phyloP scores from a whole-genome alignment of 2,329 filamentous ascomycete species.

The Cryphonectria nitschkei region DNA sequence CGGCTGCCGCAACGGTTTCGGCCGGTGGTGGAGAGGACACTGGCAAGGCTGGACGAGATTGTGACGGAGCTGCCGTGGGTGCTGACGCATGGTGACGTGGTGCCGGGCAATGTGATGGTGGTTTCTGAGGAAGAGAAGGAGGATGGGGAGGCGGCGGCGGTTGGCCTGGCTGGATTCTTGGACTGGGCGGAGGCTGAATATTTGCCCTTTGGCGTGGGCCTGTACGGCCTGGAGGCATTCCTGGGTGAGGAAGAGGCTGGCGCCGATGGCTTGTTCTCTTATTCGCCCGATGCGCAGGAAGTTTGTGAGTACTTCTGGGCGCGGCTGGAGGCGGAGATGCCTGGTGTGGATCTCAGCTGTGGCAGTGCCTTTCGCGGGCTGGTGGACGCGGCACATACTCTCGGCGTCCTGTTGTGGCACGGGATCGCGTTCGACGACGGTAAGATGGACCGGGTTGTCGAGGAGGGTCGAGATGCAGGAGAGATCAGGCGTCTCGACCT shows the following conservation, averaged over 20 bases:
- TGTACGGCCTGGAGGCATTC: constrained; percentile 65
- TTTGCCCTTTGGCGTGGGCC: constrained; percentile 60
- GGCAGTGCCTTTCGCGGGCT: constrained; percentile 33
- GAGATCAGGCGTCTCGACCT: constrained; percentile 57
- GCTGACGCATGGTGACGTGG: constrained; percentile 64
- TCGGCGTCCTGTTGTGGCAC: constrained; percentile 66
- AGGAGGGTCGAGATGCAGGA: constrained; percentile 51
- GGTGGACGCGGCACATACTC: constrained; percentile 47
- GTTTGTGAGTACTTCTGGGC: constrained; percentile 57
- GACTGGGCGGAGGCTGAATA: constrained; percentile 69
- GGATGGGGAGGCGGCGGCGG: neutral
- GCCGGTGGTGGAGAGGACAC: constrained; percentile 33
- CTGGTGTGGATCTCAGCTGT: constrained; percentile 36
- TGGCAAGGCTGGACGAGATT: constrained; percentile 40
- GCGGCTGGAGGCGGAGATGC: constrained; percentile 40
- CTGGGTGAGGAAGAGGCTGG: constrained; percentile 55
- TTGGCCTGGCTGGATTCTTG: constrained; percentile 53
- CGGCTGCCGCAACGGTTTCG: constrained; percentile 43
- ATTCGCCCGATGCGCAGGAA: constrained; percentile 46
- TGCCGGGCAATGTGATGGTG: constrained; percentile 61
- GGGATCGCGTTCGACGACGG: constrained; percentile 68
- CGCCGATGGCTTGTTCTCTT: constrained; percentile 43
- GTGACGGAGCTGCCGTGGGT: constrained; percentile 52
- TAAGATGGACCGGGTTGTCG: constrained; percentile 59
- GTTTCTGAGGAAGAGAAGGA: constrained; percentile 30